Evolutionary conservation across 306 rosid species (phyloP), one percentile per base, ranked within the genome.

Genomic region (Parietaria judaica): DNA sequence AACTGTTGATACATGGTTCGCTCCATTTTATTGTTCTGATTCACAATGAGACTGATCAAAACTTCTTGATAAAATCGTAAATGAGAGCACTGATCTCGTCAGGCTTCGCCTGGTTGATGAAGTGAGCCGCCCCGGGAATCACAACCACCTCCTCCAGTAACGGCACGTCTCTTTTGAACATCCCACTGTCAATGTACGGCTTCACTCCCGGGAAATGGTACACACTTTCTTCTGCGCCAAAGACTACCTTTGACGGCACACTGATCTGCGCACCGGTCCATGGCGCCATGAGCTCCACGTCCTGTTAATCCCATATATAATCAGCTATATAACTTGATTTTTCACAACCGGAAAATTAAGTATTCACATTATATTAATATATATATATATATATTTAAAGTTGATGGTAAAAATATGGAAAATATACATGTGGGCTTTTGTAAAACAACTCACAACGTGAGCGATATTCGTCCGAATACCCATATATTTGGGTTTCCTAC

Each of bases 71-170:
- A 52, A 71, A 71, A n/a, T 64, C 70, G 41, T 56, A 34, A 5
- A 71, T 64, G 41, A 64, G 66, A 34, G 49, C 38, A 56, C 36
- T 57, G 56, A 58, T 60, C 43, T 72, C 72, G 46, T 72, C 67
- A 8, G 77, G 64, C 57, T 31, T 72, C 35, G 66, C 72, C 48
- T 66, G 67, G 66, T 72, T 66, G 68, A 72, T 61, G 34, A 72
- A 66, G 48, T 72, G 77, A 17, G 53, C 71, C 15, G 60, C 64
- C n/a, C 68, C 68, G 46, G 66, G 63, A 23, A 72, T 66, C 13
- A 60, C 63, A 31, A 54, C 68, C 12, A 72, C 68, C 14, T 63
- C 64, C 36, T 72, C 50, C 52, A 72, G 41, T n/a, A 12, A 14
- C 4, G 68, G 72, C 35, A 72, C 72, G 15, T 48, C 51, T 60